Evolutionary conservation across 2,329 filamentous ascomycete genomes (phyloP).

Genomic region (Coniochaeta sp.): DNA sequence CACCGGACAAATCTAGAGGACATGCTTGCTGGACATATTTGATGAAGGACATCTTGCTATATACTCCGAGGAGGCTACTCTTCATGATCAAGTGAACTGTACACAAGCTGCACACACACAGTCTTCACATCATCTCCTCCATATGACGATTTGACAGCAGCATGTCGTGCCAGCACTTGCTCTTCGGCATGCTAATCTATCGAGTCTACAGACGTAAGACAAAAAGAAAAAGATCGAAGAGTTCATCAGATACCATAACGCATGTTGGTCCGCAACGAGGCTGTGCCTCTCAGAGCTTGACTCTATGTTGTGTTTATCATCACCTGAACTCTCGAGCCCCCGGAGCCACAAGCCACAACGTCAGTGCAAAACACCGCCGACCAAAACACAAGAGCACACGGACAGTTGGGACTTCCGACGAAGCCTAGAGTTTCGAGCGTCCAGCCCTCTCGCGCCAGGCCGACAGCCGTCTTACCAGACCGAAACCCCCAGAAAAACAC

Average conservation of each 20-base stretch:
- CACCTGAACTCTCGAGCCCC: slow-evolving; percentile 59
- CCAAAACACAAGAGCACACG: slow-evolving; percentile 3
- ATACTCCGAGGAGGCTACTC: too few relatives aligned
- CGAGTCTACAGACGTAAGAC: not conserved
- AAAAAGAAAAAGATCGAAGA: slow-evolving; percentile 8
- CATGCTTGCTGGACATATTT: too few relatives aligned
- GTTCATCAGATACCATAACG: slow-evolving; percentile 33
- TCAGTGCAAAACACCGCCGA: slow-evolving; percentile 14
- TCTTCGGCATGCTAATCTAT: not conserved
- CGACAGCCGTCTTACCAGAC: not conserved
- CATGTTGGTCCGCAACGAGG: slow-evolving; percentile 36
- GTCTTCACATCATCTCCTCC: too few relatives aligned
- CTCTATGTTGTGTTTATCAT: slow-evolving; percentile 94
- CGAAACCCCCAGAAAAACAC: slow-evolving; percentile 24
- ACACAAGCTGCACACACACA: too few relatives aligned
- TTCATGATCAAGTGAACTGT: too few relatives aligned
- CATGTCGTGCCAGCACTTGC: not conserved
- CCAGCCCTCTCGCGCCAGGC: not conserved
- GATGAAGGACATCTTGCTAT: too few relatives aligned
- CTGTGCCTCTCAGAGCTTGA: slow-evolving; percentile 83
- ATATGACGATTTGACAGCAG: too few relatives aligned
- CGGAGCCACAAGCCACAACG: slow-evolving; percentile 10
- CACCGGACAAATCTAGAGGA: too few relatives aligned
- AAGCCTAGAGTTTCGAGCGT: slow-evolving; percentile 21
- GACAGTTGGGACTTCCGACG: slow-evolving; percentile 26